These are phyloP conservation scores for Pichiaceae sp. DNA, from an alignment of 1,139 yeast genomes.

Conservation along the genomic window DNA sequence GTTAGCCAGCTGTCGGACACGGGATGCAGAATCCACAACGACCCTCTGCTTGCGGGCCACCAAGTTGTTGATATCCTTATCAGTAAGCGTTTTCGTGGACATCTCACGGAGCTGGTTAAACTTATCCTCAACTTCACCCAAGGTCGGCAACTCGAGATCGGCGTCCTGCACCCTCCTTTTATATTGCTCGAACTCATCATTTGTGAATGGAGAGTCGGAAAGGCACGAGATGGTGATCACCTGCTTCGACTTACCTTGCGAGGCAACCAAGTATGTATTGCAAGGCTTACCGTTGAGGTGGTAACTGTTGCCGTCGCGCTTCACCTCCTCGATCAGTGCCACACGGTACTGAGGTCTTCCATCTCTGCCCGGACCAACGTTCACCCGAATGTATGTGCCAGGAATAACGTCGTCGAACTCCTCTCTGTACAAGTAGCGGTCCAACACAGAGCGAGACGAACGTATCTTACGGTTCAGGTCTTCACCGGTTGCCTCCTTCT, in stretches of 20 bases:
- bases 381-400: constrained; percentile 76
- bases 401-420: constrained; percentile 62
- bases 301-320: constrained; percentile 43
- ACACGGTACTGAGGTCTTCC: constrained; percentile 69
- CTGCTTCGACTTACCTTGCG: constrained; percentile 66
- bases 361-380: constrained; percentile 62
- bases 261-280: constrained; percentile 54
- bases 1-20: constrained; percentile 68
- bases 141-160: constrained; percentile 52
- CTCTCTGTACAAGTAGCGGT: constrained; percentile 74
- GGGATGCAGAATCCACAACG: constrained; percentile 55
- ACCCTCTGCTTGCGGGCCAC: constrained; percentile 64
- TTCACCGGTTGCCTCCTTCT: constrained; percentile 32
- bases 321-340: constrained; percentile 65
- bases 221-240: constrained; percentile 70
- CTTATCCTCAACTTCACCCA: constrained; percentile 61
- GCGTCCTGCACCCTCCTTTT: constrained; percentile 51
- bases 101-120: constrained; percentile 51
- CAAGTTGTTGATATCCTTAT: constrained; percentile 72
- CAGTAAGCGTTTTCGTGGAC: constrained; percentile 58
- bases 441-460: constrained; percentile 69
- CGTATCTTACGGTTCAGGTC: constrained; percentile 60
- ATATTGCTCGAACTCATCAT: constrained; percentile 69
- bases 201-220: constrained; percentile 64
- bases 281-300: constrained; percentile 43